phyloP scores from a whole-genome alignment of 805 yeast genomes.

The Dipodascopsis tothii region DNA sequence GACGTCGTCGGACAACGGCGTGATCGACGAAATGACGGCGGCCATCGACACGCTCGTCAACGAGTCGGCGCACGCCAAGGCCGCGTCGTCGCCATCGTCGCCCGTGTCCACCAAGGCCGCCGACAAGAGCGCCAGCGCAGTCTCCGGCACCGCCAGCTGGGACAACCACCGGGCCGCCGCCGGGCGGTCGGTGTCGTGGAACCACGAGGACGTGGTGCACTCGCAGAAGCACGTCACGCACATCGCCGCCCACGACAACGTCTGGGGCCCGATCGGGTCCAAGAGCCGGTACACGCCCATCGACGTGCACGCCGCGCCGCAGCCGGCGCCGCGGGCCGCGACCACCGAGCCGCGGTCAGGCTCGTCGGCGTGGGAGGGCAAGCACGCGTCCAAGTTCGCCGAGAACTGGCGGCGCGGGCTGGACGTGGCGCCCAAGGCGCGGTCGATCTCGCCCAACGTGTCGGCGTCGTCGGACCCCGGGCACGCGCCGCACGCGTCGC shows the following conservation, averaged over 20 bases:
- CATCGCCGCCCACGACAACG: conserved; percentile 8
- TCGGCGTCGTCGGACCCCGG: too few species aligned
- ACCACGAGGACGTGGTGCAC: conserved; percentile 1
- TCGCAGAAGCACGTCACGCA: not conserved
- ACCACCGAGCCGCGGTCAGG: not conserved
- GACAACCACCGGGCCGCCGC: conserved; percentile 5
- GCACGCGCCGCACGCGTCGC: too few species aligned
- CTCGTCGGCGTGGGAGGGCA: not conserved
- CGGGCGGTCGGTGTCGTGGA: conserved; percentile 7
- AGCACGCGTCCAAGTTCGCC: not conserved
- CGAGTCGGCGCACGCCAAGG: not conserved
- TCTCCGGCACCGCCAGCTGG: conserved; percentile 6
- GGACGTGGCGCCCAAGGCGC: too few species aligned
- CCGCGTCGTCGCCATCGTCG: not conserved
- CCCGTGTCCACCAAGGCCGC: not conserved
- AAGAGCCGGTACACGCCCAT: conserved; percentile 14
- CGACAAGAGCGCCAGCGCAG: not conserved
- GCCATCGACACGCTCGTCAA: conserved; percentile 15
- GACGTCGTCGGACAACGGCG: conserved; percentile 14
- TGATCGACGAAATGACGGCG: conserved; percentile 18
- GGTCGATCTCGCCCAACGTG: too few species aligned
- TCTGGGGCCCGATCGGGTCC: conserved; percentile 21
- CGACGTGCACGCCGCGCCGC: conserved; percentile 5
- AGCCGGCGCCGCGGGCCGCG: not conserved
- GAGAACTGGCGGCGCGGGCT: not conserved